Evolutionary conservation across 768 basidiomycete species (phyloP).

Genomic region (Psilocybe tampanensis): DNA sequence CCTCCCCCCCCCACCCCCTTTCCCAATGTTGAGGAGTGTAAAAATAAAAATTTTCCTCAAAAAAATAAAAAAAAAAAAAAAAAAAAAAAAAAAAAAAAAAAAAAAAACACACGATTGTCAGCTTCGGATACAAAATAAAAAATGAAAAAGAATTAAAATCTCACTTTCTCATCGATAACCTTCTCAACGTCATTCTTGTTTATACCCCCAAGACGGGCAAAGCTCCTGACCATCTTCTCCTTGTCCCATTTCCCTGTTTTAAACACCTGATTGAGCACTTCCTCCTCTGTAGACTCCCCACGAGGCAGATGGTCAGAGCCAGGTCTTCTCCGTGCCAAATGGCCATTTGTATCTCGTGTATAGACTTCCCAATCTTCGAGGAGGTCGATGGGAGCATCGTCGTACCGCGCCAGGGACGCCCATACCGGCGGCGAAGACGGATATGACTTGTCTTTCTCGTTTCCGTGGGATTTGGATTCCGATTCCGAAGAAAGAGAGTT

Average conservation of each 20-base stretch:
- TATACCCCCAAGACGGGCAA: constrained; percentile 60
- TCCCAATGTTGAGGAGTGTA: no score
- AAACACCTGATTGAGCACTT: constrained; percentile 47
- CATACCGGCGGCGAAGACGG: constrained; percentile 39
- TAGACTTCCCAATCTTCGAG: constrained; percentile 64
- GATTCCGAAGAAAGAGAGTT: no score
- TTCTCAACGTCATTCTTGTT: constrained; percentile 31
- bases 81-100: no score
- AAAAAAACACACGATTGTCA: no score
- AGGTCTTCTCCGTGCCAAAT: constrained; percentile 31
- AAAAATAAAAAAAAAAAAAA: no score
- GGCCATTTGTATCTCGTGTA: constrained; percentile 45
- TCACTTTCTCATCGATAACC: constrained; percentile 36
- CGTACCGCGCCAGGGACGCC: constrained; percentile 82
- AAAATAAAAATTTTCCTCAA: no score
- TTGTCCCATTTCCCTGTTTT: constrained; percentile 65
- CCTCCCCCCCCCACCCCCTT: no score
- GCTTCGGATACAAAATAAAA: background rate
- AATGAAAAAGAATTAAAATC: background rate
- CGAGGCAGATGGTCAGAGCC: constrained; percentile 32
- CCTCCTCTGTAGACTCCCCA: constrained; percentile 26
- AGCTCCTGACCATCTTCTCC: constrained; percentile 77
- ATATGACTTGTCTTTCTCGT: no score
- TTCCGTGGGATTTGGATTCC: no score
- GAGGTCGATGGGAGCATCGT: constrained; percentile 64